These are phyloP conservation scores for Parasarocladium wereldwijsianum DNA, from an alignment of 2,329 filamentous ascomycete species.

Conservation along the genomic window DNA sequence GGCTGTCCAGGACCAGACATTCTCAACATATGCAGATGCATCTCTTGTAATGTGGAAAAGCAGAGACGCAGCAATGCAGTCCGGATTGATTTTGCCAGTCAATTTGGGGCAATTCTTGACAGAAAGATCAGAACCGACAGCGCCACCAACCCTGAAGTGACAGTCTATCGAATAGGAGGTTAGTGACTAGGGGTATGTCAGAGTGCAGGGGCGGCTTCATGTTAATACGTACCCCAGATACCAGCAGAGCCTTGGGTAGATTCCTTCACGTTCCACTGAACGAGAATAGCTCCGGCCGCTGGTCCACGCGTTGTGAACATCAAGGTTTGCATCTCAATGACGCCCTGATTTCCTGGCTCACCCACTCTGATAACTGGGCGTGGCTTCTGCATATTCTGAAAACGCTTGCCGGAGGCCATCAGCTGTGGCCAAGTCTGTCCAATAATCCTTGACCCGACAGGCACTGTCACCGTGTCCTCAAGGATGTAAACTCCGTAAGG, in stretches of 20 bases:
- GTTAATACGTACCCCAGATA: slow-evolving; percentile 28
- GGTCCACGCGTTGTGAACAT: slow-evolving; percentile 33
- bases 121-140: slow-evolving; percentile 8
- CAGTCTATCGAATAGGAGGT: slow-evolving; percentile 19
- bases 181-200: too few relatives aligned
- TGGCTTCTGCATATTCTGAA: slow-evolving; percentile 30
- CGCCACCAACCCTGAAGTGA: slow-evolving; percentile 29
- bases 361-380: slow-evolving; percentile 36
- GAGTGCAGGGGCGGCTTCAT: too few relatives aligned
- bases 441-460: slow-evolving; percentile 30
- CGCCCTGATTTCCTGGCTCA: slow-evolving; percentile 28
- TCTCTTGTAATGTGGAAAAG: slow-evolving; percentile 28
- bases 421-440: slow-evolving; percentile 40
- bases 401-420: slow-evolving; percentile 25
- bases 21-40: slow-evolving; percentile 31
- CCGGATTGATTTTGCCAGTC: slow-evolving; percentile 16
- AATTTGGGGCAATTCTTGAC: slow-evolving; percentile 10
- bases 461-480: slow-evolving; percentile 13
- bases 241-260: slow-evolving; percentile 22
- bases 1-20: slow-evolving; percentile 32
- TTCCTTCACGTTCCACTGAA: slow-evolving; percentile 28
- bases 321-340: slow-evolving; percentile 36
- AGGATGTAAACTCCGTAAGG: slow-evolving; percentile 15
- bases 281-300: slow-evolving; percentile 21
- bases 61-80: slow-evolving; percentile 45